Percentiles rank a stretch among this genome's conserved stretches.
These are phyloP conservation scores for Polytolypa hystricis DNA, from an alignment of 2,329 filamentous ascomycete genomes.

Conservation along the genomic window DNA sequence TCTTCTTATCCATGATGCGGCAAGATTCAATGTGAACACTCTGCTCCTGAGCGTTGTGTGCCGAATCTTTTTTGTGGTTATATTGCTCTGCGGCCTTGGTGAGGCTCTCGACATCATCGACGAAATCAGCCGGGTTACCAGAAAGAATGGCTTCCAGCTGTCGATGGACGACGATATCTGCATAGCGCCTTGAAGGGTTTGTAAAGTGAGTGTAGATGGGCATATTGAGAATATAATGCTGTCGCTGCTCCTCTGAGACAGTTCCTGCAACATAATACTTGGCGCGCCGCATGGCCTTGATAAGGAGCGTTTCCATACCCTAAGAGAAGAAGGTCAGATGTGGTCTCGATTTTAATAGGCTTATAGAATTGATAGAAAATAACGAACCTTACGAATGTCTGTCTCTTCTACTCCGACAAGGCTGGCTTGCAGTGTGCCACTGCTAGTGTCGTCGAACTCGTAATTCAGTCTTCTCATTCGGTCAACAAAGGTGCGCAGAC, in stretches of 20 bases:
- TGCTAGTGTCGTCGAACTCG: conserved; percentile 79
- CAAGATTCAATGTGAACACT: conserved; percentile 98
- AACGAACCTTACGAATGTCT: conserved; percentile 64
- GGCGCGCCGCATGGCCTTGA: conserved; percentile 92
- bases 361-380: not conserved
- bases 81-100: conserved; percentile 89
- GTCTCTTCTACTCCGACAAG: conserved; percentile 84
- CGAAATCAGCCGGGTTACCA: conserved; percentile 70
- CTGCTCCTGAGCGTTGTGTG: conserved; percentile 94
- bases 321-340: conserved; percentile 17
- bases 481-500: conserved; percentile 81
- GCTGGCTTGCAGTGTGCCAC: conserved; percentile 84
- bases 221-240: conserved; percentile 86
- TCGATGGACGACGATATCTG: conserved; percentile 88
- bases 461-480: conserved; percentile 87
- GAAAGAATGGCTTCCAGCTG: conserved; percentile 83
- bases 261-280: conserved; percentile 88
- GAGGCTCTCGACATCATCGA: conserved; percentile 75
- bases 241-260: conserved; percentile 62
- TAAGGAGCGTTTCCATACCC: conserved; percentile 89
- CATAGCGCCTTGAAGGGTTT: conserved; percentile 85
- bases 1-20: conserved; percentile 86
- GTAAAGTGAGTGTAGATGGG: conserved; percentile 97
- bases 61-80: conserved; percentile 98
- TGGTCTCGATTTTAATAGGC: not conserved